These are phyloP conservation scores for Ganoderma multipileum DNA, from an alignment of 1,284 basidiomycete species.

Conservation along the genomic window DNA sequence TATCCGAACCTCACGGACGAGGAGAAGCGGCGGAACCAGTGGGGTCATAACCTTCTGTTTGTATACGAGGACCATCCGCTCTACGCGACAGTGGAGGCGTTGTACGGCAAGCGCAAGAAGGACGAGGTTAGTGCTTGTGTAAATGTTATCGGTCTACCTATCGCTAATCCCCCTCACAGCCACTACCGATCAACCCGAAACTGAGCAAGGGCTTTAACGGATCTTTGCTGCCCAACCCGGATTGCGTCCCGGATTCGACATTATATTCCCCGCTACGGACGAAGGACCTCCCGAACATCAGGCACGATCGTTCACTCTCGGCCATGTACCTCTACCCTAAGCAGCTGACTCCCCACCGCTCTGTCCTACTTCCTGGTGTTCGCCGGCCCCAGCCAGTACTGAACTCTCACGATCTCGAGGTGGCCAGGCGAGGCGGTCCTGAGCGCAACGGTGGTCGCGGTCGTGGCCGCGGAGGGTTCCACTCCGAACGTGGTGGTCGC, in stretches of 20 bases:
- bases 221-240: slow-evolving; percentile 81
- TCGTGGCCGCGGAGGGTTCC: slow-evolving; percentile 40
- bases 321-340: slow-evolving; percentile 91
- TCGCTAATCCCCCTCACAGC: slow-evolving; percentile 47
- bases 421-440: slow-evolving; percentile 52
- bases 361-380: slow-evolving; percentile 82
- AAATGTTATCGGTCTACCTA: slow-evolving; percentile 6
- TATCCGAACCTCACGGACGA: slow-evolving; percentile 83
- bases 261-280: slow-evolving; percentile 78
- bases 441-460: slow-evolving; percentile 43
- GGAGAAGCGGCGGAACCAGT: slow-evolving; percentile 84
- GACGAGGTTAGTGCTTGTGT: slow-evolving; percentile 65
- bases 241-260: slow-evolving; percentile 91
- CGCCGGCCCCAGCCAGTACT: slow-evolving; percentile 69
- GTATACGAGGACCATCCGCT: slow-evolving; percentile 86
- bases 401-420: slow-evolving; percentile 78
- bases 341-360: slow-evolving; percentile 87
- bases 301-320: slow-evolving; percentile 87
- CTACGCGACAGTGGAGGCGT: slow-evolving; percentile 85
- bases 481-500: slow-evolving; percentile 26
- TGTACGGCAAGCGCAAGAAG: slow-evolving; percentile 90
- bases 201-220: slow-evolving; percentile 86
- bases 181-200: slow-evolving; percentile 71
- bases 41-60: slow-evolving; percentile 88
- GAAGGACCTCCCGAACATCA: slow-evolving; percentile 79